These are phyloP conservation scores for Ascoidea rubescens DNA, from an alignment of 805 yeast species.

Conservation along the genomic window DNA sequence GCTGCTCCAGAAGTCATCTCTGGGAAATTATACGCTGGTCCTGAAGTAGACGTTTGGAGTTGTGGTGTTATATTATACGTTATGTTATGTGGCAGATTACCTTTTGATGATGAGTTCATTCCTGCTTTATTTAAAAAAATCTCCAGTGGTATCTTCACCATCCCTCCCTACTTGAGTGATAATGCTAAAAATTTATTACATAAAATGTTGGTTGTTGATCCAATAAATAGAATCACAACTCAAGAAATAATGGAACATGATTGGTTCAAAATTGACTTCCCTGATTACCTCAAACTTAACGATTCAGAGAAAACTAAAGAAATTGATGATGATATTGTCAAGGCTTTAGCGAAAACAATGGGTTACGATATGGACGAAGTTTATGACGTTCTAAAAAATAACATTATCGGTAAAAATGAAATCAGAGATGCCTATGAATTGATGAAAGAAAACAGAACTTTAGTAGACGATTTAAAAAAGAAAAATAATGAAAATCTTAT, in stretches of 20 bases:
- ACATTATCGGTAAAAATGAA: conserved; percentile 51
- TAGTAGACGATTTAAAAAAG: conserved; percentile 45
- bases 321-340: conserved; percentile 64
- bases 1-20: conserved; percentile 96
- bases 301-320: conserved; percentile 18
- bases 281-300: conserved; percentile 42
- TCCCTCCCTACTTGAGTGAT: conserved; percentile 73
- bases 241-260: conserved; percentile 87
- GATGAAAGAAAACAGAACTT: conserved; percentile 63
- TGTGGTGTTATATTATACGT: conserved; percentile 90
- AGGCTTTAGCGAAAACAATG: conserved; percentile 66
- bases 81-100: conserved; percentile 90
- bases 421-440: conserved; percentile 76
- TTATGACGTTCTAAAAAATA: conserved; percentile 43
- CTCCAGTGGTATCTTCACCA: conserved; percentile 80
- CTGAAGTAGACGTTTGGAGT: conserved; percentile 96
- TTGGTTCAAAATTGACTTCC: conserved; percentile 78
- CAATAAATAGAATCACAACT: conserved; percentile 84
- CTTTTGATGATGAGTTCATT: conserved; percentile 92
- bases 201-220: conserved; percentile 89
- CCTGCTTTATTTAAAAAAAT: conserved; percentile 90
- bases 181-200: conserved; percentile 79
- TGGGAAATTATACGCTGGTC: conserved; percentile 91
- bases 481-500: conserved; percentile 23
- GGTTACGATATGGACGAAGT: conserved; percentile 84